A percentile compares a stretch with the other conserved stretches of the same genome.
These are phyloP conservation scores for Phyllostachys edulis DNA, from an alignment of 176 grass and related monocot species.

Conservation along the genomic window DNA sequence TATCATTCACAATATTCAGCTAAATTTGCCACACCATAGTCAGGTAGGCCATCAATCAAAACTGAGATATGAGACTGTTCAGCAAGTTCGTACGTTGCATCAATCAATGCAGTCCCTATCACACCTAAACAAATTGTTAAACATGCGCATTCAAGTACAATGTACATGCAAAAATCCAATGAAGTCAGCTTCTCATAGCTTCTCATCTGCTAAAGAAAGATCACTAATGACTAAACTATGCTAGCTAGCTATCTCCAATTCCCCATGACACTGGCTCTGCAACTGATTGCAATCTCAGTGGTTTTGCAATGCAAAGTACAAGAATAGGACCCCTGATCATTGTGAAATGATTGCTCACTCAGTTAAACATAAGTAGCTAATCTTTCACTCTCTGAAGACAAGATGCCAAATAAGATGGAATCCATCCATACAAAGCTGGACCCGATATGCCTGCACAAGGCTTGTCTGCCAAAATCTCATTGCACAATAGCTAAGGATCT, in stretches of 20 bases:
- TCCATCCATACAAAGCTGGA: background rate
- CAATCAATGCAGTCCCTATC: background rate
- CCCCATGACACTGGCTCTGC: background rate
- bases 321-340: conserved; percentile 10
- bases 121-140: conserved; percentile 1
- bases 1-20: background rate
- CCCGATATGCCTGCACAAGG: conserved; percentile 7
- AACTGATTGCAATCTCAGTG: background rate
- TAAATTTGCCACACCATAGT: no score
- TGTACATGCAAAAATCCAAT: background rate
- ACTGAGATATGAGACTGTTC: background rate
- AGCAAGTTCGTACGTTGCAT: background rate
- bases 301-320: background rate
- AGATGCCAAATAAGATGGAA: background rate
- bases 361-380: background rate
- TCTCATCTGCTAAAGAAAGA: background rate
- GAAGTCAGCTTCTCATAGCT: background rate
- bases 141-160: background rate
- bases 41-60: background rate
- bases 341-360: background rate
- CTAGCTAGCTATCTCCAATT: background rate
- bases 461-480: conserved; percentile 2
- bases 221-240: background rate
- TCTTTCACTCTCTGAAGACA: background rate
- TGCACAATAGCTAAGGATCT: background rate